Evolutionary conservation across 2,329 filamentous ascomycete genomes (phyloP), one percentile per base, ranked within the genome.

Genomic region (Trichoderma lentiforme): DNA sequence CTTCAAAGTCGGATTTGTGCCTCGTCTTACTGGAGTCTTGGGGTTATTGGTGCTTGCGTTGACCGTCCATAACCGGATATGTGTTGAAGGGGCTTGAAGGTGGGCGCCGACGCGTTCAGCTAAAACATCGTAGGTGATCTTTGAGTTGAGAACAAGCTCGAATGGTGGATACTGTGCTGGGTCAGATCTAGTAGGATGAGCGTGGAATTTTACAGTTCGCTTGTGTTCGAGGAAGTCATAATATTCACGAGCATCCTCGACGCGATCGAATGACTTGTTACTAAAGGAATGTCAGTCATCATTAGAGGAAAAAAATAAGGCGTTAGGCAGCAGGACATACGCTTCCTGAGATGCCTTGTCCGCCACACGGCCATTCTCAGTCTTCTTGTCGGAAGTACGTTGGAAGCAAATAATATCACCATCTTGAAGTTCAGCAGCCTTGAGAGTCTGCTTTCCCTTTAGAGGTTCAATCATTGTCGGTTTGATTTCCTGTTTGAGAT

Each of bases 351-450:
- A 71, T 18, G 77, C 51, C 71, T 79, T 80, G 28, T 81, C 80
- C 11, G 76, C 61, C 2, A 75, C 39, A 7, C 76, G 75, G 53
- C 53, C 66, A 43, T 36, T 61, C 2, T 84, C 79, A 5, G 80
- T 79, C 77, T 86, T 88, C 47, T 82, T 82, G 61, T 89, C 87
- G 1, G 79, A 82, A 30, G 87, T 84, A 73, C 89, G 89, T 80
- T 99, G 96, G 83, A 98, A 98, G 79, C 95, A 97, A 71, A 99
- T 90, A 76, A 99, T 97, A 79, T 99, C 96, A 63, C 96, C 96
- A 77, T 99, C 95, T 80, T 98, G 95, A 28, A 99, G 92, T 80
- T 99, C 97, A 1, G 96, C 96, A 73, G 93, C 91, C 75, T 94
- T 93, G 73, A 99, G 87, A 0, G 94, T 94, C 78, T 94, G 90